Conservation (phyloP, 768 basidiomycete species). For the Nidularia pulvinata region DNA sequence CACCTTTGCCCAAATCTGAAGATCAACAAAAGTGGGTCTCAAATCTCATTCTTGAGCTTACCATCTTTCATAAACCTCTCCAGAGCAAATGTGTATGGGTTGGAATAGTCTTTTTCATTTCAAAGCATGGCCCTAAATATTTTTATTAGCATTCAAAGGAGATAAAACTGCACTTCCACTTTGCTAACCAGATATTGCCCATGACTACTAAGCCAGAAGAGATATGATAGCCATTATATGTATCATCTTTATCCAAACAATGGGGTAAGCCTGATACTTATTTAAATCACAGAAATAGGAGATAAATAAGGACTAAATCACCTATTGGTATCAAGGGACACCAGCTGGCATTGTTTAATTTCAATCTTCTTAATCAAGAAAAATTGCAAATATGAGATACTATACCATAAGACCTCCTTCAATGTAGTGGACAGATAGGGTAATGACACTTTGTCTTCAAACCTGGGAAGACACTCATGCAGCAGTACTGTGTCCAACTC, state of each 20-base stretch:
- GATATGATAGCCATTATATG: constrained; percentile 42
- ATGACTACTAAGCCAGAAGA: constrained; percentile 36
- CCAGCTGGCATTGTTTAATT: constrained; percentile 15
- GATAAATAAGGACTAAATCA: constrained; percentile 1
- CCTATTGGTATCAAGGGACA: constrained; percentile 26
- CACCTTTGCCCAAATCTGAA: constrained; percentile 2
- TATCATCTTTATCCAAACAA: constrained; percentile 32
- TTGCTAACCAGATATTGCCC: constrained; percentile 28
- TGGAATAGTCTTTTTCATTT: not conserved
- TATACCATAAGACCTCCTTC: constrained; percentile 28
- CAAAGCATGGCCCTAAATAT: constrained; percentile 13
- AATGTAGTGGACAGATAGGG: constrained; percentile 35
- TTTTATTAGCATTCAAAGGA: not conserved
- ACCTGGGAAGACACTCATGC: constrained; percentile 30
- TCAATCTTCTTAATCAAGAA: not conserved
- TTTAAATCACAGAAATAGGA: no score
- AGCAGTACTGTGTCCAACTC: constrained; percentile 35
- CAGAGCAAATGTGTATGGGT: constrained; percentile 11
- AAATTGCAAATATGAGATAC: not conserved
- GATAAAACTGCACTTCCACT: not conserved
- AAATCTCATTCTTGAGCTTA: not conserved
- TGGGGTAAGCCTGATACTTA: constrained; percentile 25
- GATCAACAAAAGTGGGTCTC: not conserved
- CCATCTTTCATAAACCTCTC: constrained; percentile 12
- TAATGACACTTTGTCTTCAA: constrained; percentile 28